A percentile compares a stretch with the other conserved stretches of the same genome.
These are phyloP conservation scores for Phytophthora quininea DNA, from an alignment of 352 stramenopile species.

Conservation along the genomic window DNA sequence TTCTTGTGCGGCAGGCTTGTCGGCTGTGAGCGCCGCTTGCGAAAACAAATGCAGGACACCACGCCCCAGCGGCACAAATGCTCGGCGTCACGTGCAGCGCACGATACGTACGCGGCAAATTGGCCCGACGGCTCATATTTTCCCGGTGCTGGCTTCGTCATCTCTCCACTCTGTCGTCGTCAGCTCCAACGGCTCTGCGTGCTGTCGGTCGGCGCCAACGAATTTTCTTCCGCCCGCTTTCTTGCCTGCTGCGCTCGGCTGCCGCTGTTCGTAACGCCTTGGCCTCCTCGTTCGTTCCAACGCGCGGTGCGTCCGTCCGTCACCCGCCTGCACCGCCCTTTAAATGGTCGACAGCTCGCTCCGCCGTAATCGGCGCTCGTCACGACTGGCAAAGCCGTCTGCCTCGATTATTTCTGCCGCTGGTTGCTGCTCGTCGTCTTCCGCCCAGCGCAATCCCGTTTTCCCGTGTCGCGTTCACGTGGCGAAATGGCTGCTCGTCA, in stretches of 20 bases:
- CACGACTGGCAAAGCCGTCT: conserved; percentile 12
- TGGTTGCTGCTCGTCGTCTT: conserved; percentile 31
- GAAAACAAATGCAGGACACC: not conserved
- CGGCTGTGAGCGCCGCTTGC: no score
- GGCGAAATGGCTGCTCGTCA: conserved; percentile 37
- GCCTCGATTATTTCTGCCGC: conserved; percentile 26
- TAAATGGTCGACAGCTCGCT: conserved; percentile 20
- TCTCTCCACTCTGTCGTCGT: not conserved
- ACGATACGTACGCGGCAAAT: not conserved
- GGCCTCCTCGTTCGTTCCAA: conserved; percentile 24
- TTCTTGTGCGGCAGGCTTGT: no score
- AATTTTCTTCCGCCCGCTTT: conserved; percentile 27
- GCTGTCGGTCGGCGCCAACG: conserved; percentile 29
- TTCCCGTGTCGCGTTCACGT: conserved; percentile 35
- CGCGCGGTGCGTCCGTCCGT: not conserved
- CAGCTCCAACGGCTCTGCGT: conserved; percentile 1
- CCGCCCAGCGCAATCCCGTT: conserved; percentile 26
- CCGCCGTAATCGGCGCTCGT: conserved; percentile 31
- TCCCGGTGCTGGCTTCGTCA: not conserved
- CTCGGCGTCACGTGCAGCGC: not conserved
- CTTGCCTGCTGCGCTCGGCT: conserved; percentile 25
- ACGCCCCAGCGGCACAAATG: not conserved
- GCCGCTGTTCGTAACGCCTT: conserved; percentile 33
- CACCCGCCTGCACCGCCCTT: conserved; percentile 6
- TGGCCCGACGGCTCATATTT: not conserved